Base-by-base conservation (phyloP, 177 flowering plant species). In the Tripterygium wilfordii region DNA sequence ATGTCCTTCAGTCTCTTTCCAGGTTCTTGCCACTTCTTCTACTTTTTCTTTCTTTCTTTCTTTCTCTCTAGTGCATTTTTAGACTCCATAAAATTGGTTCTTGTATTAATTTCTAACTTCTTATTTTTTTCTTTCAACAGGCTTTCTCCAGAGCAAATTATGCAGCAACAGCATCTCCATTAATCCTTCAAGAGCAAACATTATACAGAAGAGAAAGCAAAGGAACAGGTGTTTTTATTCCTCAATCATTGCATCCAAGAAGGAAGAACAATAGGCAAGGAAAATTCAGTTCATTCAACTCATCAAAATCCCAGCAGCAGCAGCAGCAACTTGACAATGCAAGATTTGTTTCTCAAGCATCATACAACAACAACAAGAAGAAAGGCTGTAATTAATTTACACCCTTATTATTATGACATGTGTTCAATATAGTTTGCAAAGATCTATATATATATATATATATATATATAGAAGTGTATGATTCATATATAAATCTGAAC, bases 171-270 rank as follows among this genome's bases (percentile, higher is more conserved):
- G 70, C 58, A 22, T 35, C 69, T 18, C 67, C 71, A 14, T 37
- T 61, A 30, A 19, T n/a, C n/a, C n/a, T 54, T 12, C 61, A 68
- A n/a, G 76, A 81, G 45, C 85, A 75, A 27, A 56, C 22, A n/a
- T n/a, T n/a, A 9, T 55, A 57, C 58, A 54, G 54, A 58, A 64
- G 79, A 48, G 83, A 81, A 37, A 74, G 82, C 77, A 84, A 80
- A 67, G 97, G 97, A 20, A 86, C 97, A 2, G 97, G 97, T 23
- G 97, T 89, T 21, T 89, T 89, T 60, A 89, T 89, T 39, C 97
- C 97, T 20, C 70, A 52, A 42, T 74, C 78, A 0, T 61, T 79
- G 0, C 70, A 60, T 29, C 78, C 85, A 0, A 70, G 82, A 67
- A 84, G 90, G 63, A 86, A 70, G 42, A 72, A 60, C 49, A n/a